phyloP scores from a whole-genome alignment of 75 land plant species.

The Picea sitchensis region DNA sequence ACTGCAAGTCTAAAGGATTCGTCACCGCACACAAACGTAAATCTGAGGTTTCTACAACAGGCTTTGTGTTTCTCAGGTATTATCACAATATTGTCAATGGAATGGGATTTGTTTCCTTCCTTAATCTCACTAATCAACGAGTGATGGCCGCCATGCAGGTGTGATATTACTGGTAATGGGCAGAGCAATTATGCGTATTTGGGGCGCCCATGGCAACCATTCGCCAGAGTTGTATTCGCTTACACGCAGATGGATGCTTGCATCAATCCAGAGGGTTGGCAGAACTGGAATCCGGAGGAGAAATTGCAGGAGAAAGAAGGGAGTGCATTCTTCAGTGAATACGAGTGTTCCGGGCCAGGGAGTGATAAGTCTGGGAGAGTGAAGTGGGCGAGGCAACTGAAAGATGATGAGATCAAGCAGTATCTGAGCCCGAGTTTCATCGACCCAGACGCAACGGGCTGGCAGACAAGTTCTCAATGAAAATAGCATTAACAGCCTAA shows the following conservation, averaged over 20 bases:
- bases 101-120: neutral
- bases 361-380: slow-evolving; percentile 20
- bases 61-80: slow-evolving; percentile 22
- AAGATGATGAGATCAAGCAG: slow-evolving; percentile 18
- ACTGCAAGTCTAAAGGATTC: slow-evolving; percentile 17
- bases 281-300: slow-evolving; percentile 14
- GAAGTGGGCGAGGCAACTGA: slow-evolving; percentile 20
- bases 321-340: slow-evolving; percentile 23
- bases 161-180: too few species aligned
- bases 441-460: slow-evolving; percentile 15
- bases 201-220: too few species aligned
- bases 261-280: slow-evolving; percentile 19
- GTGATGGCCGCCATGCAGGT: neutral
- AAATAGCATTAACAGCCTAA: neutral
- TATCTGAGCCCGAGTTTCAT: slow-evolving; percentile 25
- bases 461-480: neutral
- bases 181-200: too few species aligned
- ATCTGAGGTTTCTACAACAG: slow-evolving; percentile 8
- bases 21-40: slow-evolving; percentile 13
- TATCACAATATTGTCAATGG: neutral
- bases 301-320: slow-evolving; percentile 13
- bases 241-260: too few species aligned
- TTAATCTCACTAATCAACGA: neutral
- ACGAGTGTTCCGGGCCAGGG: slow-evolving; percentile 41
- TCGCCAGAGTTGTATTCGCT: too few species aligned